Evolutionary conservation across 306 rosid species (phyloP), one percentile per base, ranked within the genome.

Genomic region (Dicorynia guianensis): DNA sequence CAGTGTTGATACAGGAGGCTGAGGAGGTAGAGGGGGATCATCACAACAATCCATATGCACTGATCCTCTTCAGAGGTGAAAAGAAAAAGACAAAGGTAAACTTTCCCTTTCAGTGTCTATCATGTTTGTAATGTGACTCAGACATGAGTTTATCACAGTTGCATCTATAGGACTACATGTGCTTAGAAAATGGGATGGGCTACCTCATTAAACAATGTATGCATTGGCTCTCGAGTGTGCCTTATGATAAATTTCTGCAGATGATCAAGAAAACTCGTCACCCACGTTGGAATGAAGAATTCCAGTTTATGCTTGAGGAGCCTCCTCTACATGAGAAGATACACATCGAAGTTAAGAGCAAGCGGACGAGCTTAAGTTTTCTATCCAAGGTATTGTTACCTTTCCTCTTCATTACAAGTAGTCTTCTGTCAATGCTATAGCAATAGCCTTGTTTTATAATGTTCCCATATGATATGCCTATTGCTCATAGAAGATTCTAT

Each of bases 201-300:
- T 8, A 12, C 18, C 15, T 4, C 2, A 64, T 43, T 18, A 18
- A 10, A n/a, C 35, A 8, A n/a, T 39, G 48, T 38, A 25, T n/a
- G 46, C 48, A n/a, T 20, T 20, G 1, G 6, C 34, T 8, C 2
- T 6, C 1, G n/a, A n/a, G 8, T 35, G 30, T 38, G 30, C 17
- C 30, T 57, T 57, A 57, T 18, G 13, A 33, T 18, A 8, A 69
- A 40, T 63, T 43, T 70, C 9, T 47, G 50, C 85, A 95, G 98
- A 84, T 61, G 82, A 73, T 95, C 3, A 87, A 68, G 85, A 90
- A 86, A 83, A 83, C 89, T 43, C 98, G 97, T 3, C 76, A 89
- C 70, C 98, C 97, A 0, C 78, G 57, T 30, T 95, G 98, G 98
- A 90, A 87, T 35, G 98, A 95, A 85, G 97, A 92, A 63, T 92